Percentiles rank a stretch among this genome's conserved stretches.
These are phyloP conservation scores for Cucumis variabilis DNA, from an alignment of 331 rosid genomes.

Conservation along the genomic window DNA sequence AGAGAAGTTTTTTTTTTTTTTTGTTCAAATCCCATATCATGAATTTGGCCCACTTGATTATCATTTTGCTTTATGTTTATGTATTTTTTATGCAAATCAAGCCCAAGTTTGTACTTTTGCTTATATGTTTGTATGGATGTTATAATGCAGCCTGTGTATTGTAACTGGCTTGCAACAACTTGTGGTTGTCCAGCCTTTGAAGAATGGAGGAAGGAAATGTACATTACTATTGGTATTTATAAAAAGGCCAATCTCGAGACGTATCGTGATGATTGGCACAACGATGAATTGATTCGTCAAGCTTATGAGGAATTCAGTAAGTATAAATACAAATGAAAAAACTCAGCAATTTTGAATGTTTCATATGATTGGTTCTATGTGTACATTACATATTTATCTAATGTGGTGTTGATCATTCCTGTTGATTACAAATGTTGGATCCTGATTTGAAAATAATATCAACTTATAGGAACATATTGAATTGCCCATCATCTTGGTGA, in stretches of 20 bases:
- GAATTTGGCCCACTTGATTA: too few relatives aligned
- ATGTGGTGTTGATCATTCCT: neutral
- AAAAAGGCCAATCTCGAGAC: conserved; percentile 43
- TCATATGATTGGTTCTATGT: neutral
- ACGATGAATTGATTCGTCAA: conserved; percentile 48
- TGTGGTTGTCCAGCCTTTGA: conserved; percentile 58
- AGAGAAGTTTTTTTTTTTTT: too few relatives aligned
- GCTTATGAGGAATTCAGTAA: conserved; percentile 59
- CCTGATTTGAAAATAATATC: too few relatives aligned
- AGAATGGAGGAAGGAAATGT: conserved; percentile 76
- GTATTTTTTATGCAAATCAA: too few relatives aligned
- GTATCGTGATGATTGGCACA: conserved; percentile 78
- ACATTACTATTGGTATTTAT: conserved; percentile 33
- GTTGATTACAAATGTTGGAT: too few relatives aligned
- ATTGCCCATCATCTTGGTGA: too few relatives aligned
- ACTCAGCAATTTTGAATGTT: neutral
- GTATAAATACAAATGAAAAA: conserved; percentile 4
- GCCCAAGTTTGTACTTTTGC: neutral
- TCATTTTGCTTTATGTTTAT: too few relatives aligned
- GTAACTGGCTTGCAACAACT: conserved; percentile 69
- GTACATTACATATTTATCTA: neutral
- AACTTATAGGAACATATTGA: too few relatives aligned
- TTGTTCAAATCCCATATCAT: too few relatives aligned
- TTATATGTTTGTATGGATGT: conserved; percentile 26
- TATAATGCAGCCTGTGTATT: conserved; percentile 68